These are phyloP conservation scores for Mesembryanthemum crystallinum DNA, from an alignment of 148 eudicot genomes.

Conservation along the genomic window DNA sequence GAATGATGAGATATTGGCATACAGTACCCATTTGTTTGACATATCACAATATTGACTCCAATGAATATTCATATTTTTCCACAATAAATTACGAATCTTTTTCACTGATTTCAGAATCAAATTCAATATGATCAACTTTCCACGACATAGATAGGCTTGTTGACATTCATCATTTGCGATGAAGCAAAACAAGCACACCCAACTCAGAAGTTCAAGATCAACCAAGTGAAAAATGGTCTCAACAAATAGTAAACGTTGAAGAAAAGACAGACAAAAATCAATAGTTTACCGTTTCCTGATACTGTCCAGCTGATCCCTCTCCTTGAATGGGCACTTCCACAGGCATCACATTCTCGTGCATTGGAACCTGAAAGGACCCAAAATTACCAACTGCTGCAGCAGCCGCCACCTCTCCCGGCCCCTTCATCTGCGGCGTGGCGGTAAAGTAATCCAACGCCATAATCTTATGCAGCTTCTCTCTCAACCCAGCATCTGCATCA, in stretches of 20 bases:
- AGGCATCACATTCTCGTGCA: slow-evolving; percentile 38
- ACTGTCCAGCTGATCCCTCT: slow-evolving; percentile 42
- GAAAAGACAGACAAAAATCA: too few relatives aligned
- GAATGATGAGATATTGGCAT: neutral
- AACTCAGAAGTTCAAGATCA: neutral
- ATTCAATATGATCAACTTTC: neutral
- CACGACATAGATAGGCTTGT: neutral
- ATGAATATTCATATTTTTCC: too few relatives aligned
- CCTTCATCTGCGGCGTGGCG: slow-evolving; percentile 65
- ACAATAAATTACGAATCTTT: neutral
- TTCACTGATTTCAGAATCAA: neutral
- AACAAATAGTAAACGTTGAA: too few relatives aligned
- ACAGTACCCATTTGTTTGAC: too few relatives aligned
- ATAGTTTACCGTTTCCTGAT: slow-evolving; percentile 53
- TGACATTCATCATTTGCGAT: neutral
- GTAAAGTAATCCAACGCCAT: slow-evolving; percentile 77
- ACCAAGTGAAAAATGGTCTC: neutral
- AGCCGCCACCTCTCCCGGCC: slow-evolving; percentile 72
- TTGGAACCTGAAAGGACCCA: slow-evolving; percentile 53
- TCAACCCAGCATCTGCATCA: slow-evolving; percentile 64
- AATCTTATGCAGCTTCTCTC: slow-evolving; percentile 73
- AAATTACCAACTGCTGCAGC: slow-evolving; percentile 72
- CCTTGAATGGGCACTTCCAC: slow-evolving; percentile 44
- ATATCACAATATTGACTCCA: too few relatives aligned
- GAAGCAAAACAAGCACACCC: neutral